Evolutionary conservation across 1,284 basidiomycete species (phyloP).

Genomic region (Malassezia vespertilionis): DNA sequence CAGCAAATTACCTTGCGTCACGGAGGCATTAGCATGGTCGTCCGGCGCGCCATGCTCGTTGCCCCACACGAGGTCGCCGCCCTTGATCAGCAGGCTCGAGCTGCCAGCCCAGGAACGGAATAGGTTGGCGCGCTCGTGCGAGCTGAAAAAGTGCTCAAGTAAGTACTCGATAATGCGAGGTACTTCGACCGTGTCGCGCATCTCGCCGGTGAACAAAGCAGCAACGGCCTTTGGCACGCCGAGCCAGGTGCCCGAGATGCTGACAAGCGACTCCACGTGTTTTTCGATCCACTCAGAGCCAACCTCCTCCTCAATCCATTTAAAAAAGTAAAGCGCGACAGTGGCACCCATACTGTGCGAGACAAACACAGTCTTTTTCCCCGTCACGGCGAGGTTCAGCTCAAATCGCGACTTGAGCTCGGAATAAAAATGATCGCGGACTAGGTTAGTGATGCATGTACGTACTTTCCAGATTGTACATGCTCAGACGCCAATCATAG

Average conservation of each 20-base stretch:
- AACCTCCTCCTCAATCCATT: constrained; percentile 84
- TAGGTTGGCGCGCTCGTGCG: constrained; percentile 74
- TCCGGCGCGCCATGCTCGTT: constrained; percentile 50
- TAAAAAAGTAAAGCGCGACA: constrained; percentile 49
- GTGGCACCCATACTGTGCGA: constrained; percentile 57
- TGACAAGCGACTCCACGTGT: constrained; percentile 51
- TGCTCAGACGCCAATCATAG: constrained; percentile 60
- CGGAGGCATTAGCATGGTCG: constrained; percentile 23
- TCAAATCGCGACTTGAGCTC: constrained; percentile 76
- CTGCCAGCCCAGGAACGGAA: constrained; percentile 93
- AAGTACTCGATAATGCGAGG: constrained; percentile 71
- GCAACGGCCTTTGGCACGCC: constrained; percentile 78
- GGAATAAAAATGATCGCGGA: constrained; percentile 84
- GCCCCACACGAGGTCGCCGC: constrained; percentile 84
- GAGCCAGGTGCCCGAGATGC: constrained; percentile 74
- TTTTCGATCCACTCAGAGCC: constrained; percentile 84
- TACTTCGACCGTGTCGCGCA: constrained; percentile 79
- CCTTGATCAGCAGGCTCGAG: constrained; percentile 59
- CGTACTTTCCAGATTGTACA: constrained; percentile 62
- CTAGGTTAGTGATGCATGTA: constrained; percentile 31
- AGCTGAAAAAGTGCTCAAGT: constrained; percentile 61
- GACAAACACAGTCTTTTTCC: constrained; percentile 72
- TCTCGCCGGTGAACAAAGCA: constrained; percentile 83
- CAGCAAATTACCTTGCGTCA: constrained; percentile 59
- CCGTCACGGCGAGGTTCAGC: constrained; percentile 61